phyloP scores from a whole-genome alignment of 306 rosid genomes.

The Vachellia collinsii region DNA sequence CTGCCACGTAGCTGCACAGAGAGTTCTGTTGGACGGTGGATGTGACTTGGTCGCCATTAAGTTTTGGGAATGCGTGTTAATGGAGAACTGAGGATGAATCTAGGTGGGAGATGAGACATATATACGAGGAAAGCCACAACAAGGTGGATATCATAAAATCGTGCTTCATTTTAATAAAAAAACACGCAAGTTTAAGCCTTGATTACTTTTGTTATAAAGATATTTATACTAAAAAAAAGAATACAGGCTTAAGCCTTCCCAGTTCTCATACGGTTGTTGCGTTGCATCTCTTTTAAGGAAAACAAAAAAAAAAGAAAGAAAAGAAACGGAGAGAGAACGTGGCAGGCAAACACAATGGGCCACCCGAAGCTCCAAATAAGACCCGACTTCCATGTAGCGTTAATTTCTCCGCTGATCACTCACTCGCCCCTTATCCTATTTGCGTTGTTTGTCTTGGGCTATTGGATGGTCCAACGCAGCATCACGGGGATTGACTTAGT shows the following conservation, averaged over 20 bases:
- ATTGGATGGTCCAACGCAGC: neutral
- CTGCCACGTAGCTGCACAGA: neutral
- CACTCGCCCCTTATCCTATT: neutral
- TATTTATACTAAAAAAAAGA: no score
- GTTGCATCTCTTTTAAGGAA: slow-evolving; percentile 9
- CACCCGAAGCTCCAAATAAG: neutral
- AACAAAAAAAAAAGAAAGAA: slow-evolving; percentile 14
- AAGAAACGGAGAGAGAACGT: neutral
- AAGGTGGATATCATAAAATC: neutral
- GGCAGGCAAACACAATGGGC: neutral
- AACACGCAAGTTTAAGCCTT: no score
- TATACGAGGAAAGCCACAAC: neutral
- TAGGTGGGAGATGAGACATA: neutral
- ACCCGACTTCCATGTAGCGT: no score
- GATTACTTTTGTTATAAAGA: no score
- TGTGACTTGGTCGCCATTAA: neutral
- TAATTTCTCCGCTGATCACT: neutral
- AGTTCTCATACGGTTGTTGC: neutral
- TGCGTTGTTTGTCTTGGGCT: neutral
- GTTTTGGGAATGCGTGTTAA: neutral
- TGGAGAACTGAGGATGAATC: neutral
- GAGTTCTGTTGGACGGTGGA: neutral
- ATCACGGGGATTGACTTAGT: neutral
- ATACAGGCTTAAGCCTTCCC: no score
- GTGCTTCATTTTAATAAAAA: neutral